Conservation (phyloP, 495 filamentous ascomycete genomes). For the Sphaerosporella brunnea region DNA sequence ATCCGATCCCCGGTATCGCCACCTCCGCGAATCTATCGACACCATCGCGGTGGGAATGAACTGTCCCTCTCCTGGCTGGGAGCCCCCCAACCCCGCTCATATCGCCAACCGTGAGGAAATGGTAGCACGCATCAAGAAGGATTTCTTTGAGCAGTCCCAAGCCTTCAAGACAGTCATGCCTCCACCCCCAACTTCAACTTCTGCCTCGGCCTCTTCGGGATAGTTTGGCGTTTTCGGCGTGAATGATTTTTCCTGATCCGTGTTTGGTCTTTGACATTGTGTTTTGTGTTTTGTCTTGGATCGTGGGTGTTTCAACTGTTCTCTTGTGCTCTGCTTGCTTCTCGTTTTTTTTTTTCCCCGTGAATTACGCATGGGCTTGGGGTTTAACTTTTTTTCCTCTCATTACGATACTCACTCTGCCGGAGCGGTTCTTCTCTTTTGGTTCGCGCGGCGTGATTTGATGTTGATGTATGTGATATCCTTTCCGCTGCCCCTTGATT, state of each 20-base stretch:
- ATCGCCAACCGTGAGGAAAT: constrained; percentile 16
- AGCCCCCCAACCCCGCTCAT: constrained; percentile 1
- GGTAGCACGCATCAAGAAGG: constrained; percentile 12
- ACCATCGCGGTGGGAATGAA: constrained; percentile 19
- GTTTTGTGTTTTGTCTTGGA: constrained; percentile 1
- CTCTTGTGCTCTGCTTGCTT: constrained; percentile 8
- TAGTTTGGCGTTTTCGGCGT: constrained; percentile 17
- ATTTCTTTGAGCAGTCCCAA: constrained; percentile 16
- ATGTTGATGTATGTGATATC: too few relatives aligned
- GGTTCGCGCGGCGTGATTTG: too few relatives aligned
- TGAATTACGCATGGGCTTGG: neutral
- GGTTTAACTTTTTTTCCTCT: too few relatives aligned
- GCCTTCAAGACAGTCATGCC: too few relatives aligned
- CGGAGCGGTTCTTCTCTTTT: too few relatives aligned
- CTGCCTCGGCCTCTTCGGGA: constrained; percentile 1
- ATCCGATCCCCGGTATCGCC: constrained; percentile 10
- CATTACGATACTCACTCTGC: too few relatives aligned
- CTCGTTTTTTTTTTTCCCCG: neutral
- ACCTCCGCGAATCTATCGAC: constrained; percentile 8
- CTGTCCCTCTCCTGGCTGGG: constrained; percentile 9
- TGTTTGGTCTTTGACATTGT: constrained; percentile 9
- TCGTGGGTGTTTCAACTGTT: constrained; percentile 8
- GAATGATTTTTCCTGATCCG: constrained; percentile 6
- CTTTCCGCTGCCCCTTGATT: too few relatives aligned
- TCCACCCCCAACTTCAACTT: constrained; percentile 7